Conservation (phyloP, 345 rosid genomes). For the Mercurialis annua region DNA sequence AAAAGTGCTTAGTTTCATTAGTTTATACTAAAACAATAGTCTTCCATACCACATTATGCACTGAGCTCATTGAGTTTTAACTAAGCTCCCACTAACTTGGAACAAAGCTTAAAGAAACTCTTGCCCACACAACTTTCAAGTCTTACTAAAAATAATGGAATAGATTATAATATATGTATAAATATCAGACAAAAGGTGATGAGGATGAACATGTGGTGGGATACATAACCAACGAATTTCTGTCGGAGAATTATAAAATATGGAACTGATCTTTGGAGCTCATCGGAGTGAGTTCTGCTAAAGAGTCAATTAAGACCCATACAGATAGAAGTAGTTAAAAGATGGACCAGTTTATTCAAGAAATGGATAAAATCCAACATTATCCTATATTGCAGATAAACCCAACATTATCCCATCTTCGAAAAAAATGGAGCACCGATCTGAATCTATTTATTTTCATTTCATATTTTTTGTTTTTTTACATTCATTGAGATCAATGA, state of each 20-base stretch:
- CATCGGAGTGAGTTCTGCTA: constrained; percentile 18
- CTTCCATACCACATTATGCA: neutral
- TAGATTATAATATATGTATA: neutral
- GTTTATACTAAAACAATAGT: neutral
- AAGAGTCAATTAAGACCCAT: constrained; percentile 26
- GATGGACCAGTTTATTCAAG: constrained; percentile 17
- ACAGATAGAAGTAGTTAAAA: constrained; percentile 5
- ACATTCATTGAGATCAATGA: neutral
- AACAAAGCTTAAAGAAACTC: neutral
- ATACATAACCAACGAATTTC: neutral
- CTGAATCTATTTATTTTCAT: neutral
- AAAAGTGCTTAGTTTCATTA: neutral
- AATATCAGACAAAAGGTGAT: constrained; percentile 12
- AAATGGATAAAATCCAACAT: constrained; percentile 14
- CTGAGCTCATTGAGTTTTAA: neutral
- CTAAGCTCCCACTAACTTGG: constrained; percentile 9
- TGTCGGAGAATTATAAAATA: constrained; percentile 31
- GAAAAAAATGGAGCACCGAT: neutral
- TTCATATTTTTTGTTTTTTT: neutral
- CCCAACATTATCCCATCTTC: constrained; percentile 10
- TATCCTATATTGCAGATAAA: constrained; percentile 10
- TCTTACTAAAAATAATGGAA: neutral
- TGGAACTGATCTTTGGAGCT: constrained; percentile 9
- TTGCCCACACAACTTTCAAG: constrained; percentile 8
- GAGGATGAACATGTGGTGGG: neutral